phyloP scores from a whole-genome alignment of 164 flowering plant genomes.

The Aristolochia fimbriata region DNA sequence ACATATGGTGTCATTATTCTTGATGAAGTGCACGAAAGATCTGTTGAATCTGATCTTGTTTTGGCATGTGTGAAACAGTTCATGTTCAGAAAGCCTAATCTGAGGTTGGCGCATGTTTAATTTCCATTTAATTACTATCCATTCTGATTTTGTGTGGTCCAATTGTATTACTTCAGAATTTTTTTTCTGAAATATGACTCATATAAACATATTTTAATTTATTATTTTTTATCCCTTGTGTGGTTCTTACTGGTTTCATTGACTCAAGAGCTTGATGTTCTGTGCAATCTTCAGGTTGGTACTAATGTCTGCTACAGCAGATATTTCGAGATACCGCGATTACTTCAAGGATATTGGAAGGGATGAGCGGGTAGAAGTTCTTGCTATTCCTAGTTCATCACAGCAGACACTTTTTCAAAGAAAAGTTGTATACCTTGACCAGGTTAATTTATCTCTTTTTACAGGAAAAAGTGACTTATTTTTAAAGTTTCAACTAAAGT shows the following conservation, averaged over 20 bases:
- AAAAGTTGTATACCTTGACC: conserved; percentile 72
- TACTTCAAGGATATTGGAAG: conserved; percentile 88
- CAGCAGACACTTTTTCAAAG: conserved; percentile 51
- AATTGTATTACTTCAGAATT: no score
- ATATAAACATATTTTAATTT: no score
- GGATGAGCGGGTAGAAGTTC: conserved; percentile 88
- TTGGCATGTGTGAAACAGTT: conserved; percentile 94
- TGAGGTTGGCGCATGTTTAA: conserved; percentile 38
- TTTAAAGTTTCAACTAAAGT: not conserved
- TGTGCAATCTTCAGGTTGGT: conserved; percentile 52
- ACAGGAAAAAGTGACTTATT: no score
- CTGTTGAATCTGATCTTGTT: conserved; percentile 96
- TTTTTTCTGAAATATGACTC: no score
- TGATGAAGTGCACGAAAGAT: conserved; percentile 99
- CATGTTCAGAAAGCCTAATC: conserved; percentile 50
- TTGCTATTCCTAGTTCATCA: conserved; percentile 66
- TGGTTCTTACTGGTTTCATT: no score
- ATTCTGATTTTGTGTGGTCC: no score
- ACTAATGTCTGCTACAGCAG: conserved; percentile 97
- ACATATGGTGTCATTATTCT: conserved; percentile 81
- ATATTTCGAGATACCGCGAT: conserved; percentile 68
- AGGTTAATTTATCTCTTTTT: conserved; percentile 32
- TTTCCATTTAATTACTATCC: not conserved
- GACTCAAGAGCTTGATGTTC: no score
- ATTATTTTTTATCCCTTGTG: no score